Base-by-base conservation (phyloP, 2,329 filamentous ascomycete species). In the Daldinia sp. region DNA sequence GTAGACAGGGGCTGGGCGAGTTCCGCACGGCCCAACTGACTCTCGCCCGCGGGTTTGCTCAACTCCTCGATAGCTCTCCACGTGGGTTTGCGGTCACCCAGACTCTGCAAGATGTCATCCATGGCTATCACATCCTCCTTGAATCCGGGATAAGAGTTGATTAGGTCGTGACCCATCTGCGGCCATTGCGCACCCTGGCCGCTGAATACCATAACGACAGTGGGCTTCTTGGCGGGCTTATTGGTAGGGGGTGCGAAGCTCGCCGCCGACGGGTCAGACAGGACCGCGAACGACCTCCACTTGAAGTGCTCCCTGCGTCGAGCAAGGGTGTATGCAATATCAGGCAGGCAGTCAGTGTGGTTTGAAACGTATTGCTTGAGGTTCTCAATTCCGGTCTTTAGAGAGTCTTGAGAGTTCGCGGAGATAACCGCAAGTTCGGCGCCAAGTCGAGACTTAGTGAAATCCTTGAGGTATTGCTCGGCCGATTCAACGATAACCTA, bases 1-100 rank as follows among this genome's bases (percentile, higher is more conserved):
- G 72, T 74, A 9, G 66, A 70, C 0, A 72, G 50, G 1, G 72
- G 68, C 48, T 82, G 80, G 4, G 74, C 72, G 3, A 77, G 48
- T 5, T 66, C 72, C 0, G 73, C 69, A 13, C 15, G 28, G 13
- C 10, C 15, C 4, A 67, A 13, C 12, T 20, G 58, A 18, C 44
- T 53, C 7, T 39, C 26, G 4, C 50, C 44, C 0, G 39, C 30
- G 5, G 48, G 13, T 20, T 67, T 57, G 13, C 18, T 20, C 18
- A 57, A n/a, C 18, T 23, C 57, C n/a, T 33, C 42, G 18, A 37
- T 26, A 20, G 46, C 46, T 7, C 46, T 51, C 46, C 46, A 51
- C 13, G 46, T 33, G 10, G 53, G 37, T 18, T 55, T 55, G 33
- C 23, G 37, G n/a, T 42, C 53, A 15, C 35, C 37, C 13, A 41